A percentile compares a stretch with the other conserved stretches of the same genome.
phyloP scores from a whole-genome alignment of 164 flowering plant genomes.

The Kalanchoe fedtschenkoi region DNA sequence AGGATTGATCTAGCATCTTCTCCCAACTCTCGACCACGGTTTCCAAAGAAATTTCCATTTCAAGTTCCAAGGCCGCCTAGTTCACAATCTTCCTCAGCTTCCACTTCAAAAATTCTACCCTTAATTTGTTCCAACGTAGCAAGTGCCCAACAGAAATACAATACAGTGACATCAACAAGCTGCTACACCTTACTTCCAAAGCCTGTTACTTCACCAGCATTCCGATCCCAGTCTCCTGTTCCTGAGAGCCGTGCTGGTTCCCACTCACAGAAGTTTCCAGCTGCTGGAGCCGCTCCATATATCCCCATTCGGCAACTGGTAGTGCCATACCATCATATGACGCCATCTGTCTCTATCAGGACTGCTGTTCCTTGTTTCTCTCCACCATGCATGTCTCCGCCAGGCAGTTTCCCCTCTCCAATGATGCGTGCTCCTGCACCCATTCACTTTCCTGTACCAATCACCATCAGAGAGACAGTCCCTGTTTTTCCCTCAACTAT shows the following conservation, averaged over 20 bases:
- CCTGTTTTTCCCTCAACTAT: conserved; percentile 26
- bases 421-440: conserved; percentile 26
- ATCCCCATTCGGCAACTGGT: conserved; percentile 50
- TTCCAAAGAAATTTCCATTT: conserved; percentile 42
- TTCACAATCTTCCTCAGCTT: conserved; percentile 43
- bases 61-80: conserved; percentile 46
- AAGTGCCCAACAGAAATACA: conserved; percentile 24
- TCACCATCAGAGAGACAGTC: conserved; percentile 27
- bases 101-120: conserved; percentile 82
- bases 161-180: conserved; percentile 15
- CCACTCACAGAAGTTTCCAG: conserved; percentile 46
- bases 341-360: conserved; percentile 84
- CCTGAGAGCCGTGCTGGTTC: conserved; percentile 28
- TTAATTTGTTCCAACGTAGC: conserved; percentile 51
- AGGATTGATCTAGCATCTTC: conserved; percentile 39
- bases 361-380: conserved; percentile 72
- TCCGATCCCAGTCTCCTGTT: conserved; percentile 7
- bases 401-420: conserved; percentile 19
- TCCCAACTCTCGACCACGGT: conserved; percentile 29
- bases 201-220: conserved; percentile 3
- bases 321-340: conserved; percentile 46
- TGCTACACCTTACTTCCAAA: conserved; percentile 12
- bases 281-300: conserved; percentile 60
- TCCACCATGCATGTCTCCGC: conserved; percentile 53
- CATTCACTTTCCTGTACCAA: conserved; percentile 28